These are phyloP conservation scores for Cladobotryum mycophilum DNA, from an alignment of 2,329 filamentous ascomycete species.

Conservation along the genomic window DNA sequence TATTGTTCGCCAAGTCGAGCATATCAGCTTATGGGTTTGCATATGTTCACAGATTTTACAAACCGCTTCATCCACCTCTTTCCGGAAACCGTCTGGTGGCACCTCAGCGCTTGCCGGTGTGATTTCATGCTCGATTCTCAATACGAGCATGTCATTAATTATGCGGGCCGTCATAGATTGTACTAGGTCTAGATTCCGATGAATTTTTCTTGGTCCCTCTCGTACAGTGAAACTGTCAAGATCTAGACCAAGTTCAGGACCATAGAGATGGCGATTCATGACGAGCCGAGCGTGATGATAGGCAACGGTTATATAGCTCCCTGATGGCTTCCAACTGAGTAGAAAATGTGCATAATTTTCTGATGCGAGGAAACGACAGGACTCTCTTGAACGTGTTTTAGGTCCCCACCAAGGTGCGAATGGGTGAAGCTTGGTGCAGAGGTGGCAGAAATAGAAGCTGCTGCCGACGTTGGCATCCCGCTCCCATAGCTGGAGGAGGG, in stretches of 20 bases:
- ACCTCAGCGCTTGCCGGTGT: neutral
- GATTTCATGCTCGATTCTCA: neutral
- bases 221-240: neutral
- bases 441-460: neutral
- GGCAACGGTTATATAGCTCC: neutral
- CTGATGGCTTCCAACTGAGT: neutral
- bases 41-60: neutral
- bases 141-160: neutral
- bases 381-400: neutral
- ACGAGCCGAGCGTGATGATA: neutral
- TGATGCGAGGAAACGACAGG: neutral
- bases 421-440: neutral
- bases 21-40: neutral
- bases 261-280: neutral
- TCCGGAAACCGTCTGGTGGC: neutral
- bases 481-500: neutral
- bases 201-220: neutral
- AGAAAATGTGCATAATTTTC: neutral
- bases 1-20: neutral
- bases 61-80: neutral
- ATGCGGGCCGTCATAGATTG: neutral
- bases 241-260: neutral
- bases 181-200: neutral
- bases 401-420: neutral
- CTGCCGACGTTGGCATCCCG: neutral